phyloP scores from a whole-genome alignment of 2,329 filamentous ascomycete species.

The Cytospora chrysosperma region DNA sequence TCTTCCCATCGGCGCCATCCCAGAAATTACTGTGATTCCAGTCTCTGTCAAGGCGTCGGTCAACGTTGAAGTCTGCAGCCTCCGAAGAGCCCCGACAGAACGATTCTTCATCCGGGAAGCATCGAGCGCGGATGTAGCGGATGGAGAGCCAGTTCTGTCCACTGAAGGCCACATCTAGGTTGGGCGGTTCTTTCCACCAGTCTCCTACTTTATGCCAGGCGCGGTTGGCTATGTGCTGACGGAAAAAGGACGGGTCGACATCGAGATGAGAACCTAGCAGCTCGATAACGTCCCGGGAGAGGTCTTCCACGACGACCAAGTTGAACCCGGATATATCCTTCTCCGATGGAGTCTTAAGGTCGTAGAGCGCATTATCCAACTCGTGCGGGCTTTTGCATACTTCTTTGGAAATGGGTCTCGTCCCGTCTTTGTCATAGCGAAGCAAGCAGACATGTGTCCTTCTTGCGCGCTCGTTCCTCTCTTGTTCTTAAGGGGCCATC shows the following conservation, averaged over 20 bases:
- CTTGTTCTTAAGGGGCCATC: background rate
- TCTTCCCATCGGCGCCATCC: background rate
- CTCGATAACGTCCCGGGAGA: constrained; percentile 6
- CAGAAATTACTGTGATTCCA: background rate
- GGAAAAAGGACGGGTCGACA: constrained; percentile 4
- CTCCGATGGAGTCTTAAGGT: background rate
- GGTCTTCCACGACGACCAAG: constrained; percentile 1
- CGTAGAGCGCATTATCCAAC: background rate
- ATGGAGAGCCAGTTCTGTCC: background rate
- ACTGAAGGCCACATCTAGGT: background rate
- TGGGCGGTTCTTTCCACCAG: background rate
- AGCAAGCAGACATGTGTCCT: background rate
- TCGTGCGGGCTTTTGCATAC: background rate
- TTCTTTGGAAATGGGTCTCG: background rate
- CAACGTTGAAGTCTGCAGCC: background rate
- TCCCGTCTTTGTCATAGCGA: background rate
- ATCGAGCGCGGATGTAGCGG: background rate
- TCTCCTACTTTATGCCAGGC: constrained; percentile 6
- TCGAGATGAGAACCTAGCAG: background rate
- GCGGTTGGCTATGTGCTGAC: background rate
- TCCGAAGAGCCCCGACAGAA: background rate
- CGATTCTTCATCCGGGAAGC: background rate
- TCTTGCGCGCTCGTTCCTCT: background rate
- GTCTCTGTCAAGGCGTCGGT: constrained; percentile 1
- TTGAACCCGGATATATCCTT: background rate